Percentiles rank a stretch among this genome's conserved stretches.
Evolutionary conservation across 768 basidiomycete genomes (phyloP).

Genomic region (Podaxis carcinomalis): DNA sequence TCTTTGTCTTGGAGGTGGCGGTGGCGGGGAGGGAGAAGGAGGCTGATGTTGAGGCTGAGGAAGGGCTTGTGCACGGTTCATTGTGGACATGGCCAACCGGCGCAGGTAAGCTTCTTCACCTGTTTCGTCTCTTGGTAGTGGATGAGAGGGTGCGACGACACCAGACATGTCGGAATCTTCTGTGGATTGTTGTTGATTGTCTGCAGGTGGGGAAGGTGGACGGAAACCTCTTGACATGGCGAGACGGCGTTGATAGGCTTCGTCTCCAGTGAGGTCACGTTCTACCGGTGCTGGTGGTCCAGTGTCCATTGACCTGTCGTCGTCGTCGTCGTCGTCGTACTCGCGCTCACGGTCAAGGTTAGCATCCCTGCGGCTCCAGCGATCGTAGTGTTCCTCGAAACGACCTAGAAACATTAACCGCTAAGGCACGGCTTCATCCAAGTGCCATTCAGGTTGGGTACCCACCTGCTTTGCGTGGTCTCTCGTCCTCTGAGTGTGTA

Average conservation of each 20-base stretch:
- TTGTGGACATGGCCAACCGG: constrained; percentile 52
- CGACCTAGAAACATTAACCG: constrained; percentile 30
- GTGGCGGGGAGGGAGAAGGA: constrained; percentile 14
- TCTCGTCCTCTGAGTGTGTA: constrained; percentile 63
- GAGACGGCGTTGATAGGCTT: constrained; percentile 70
- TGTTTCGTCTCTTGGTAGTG: constrained; percentile 30
- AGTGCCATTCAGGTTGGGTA: background rate
- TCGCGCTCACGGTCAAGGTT: constrained; percentile 24
- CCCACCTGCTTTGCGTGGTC: constrained; percentile 64
- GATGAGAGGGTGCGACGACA: background rate
- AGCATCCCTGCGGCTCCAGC: constrained; percentile 46
- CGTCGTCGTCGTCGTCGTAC: constrained; percentile 8
- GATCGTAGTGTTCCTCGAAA: constrained; percentile 46
- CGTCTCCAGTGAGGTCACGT: constrained; percentile 66
- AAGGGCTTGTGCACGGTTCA: constrained; percentile 24
- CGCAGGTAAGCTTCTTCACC: constrained; percentile 71
- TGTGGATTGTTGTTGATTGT: background rate
- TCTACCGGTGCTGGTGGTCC: constrained; percentile 23
- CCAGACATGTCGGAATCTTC: constrained; percentile 10
- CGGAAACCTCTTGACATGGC: constrained; percentile 50
- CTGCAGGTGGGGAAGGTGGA: constrained; percentile 21
- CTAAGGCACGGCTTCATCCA: background rate
- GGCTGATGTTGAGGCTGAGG: constrained; percentile 19
- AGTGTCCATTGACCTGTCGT: constrained; percentile 21
- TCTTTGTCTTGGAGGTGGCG: constrained; percentile 21